A percentile compares a stretch with the other conserved stretches of the same genome.
Evolutionary conservation across 257 asterid genomes (phyloP).

Genomic region (Nyctanthes arbortristis): DNA sequence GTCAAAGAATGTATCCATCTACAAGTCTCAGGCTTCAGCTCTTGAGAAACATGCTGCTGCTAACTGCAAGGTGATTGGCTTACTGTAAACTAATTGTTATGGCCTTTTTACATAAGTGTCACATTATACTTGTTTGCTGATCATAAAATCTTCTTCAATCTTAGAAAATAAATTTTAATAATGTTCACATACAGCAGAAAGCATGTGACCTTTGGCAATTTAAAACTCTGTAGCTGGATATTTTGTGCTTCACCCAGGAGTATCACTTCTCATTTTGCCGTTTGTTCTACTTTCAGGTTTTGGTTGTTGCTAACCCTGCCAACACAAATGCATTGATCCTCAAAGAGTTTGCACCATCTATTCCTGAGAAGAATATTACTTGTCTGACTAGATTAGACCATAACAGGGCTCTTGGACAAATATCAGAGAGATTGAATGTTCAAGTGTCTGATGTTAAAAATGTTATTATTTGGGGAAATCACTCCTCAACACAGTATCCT

Average conservation of each 20-base stretch:
- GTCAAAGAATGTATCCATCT: constrained; percentile 92
- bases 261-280: constrained; percentile 4
- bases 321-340: constrained; percentile 90
- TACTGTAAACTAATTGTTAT: not conserved
- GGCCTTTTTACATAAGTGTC: not conserved
- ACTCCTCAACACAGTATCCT: constrained; percentile 93
- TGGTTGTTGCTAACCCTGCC: constrained; percentile 98
- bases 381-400: constrained; percentile 97
- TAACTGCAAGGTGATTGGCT: constrained; percentile 73
- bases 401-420: constrained; percentile 96
- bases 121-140: not conserved
- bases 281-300: constrained; percentile 48
- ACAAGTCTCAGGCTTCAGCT: constrained; percentile 94
- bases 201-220: not conserved
- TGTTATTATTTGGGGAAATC: constrained; percentile 95
- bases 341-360: constrained; percentile 91
- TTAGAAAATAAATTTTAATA: not conserved
- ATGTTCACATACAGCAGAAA: not conserved
- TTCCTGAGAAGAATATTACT: constrained; percentile 76
- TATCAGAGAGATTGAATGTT: constrained; percentile 76
- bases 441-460: constrained; percentile 89
- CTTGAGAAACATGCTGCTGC: constrained; percentile 91
- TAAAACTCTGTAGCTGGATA: not conserved
- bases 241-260: not conserved
- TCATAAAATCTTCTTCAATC: not conserved